phyloP scores from a whole-genome alignment of 1,139 yeast species.

The Yamadazyma sp. region DNA sequence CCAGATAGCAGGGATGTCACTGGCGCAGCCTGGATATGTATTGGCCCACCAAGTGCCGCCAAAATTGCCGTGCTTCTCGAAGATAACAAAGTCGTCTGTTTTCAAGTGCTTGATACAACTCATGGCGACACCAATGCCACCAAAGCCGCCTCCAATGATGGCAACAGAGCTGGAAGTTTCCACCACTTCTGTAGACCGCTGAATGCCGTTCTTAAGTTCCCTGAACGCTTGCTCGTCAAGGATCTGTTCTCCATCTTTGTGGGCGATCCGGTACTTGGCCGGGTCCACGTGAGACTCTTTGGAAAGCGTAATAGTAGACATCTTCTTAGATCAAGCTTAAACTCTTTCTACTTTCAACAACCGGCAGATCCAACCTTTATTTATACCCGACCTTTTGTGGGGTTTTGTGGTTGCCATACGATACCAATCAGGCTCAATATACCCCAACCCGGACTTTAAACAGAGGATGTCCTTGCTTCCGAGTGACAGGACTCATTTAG shows the following conservation, averaged over 20 bases:
- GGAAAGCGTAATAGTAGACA: too few relatives aligned
- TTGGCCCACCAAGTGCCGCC: constrained; percentile 62
- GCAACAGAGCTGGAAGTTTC: constrained; percentile 30
- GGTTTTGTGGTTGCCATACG: too few relatives aligned
- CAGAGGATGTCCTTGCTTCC: too few relatives aligned
- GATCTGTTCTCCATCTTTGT: constrained; percentile 27
- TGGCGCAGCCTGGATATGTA: constrained; percentile 55
- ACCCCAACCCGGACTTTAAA: too few relatives aligned
- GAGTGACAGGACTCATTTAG: too few relatives aligned
- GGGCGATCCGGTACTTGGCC: constrained; percentile 27
- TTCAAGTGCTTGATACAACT: constrained; percentile 30
- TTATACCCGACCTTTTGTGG: too few relatives aligned
- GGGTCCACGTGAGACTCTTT: constrained; percentile 37
- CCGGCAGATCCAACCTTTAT: too few relatives aligned
- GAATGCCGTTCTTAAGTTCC: constrained; percentile 15
- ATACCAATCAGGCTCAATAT: too few relatives aligned
- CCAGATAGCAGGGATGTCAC: constrained; percentile 53
- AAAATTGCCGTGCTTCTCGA: constrained; percentile 44
- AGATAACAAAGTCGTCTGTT: constrained; percentile 33
- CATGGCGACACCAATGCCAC: constrained; percentile 40
- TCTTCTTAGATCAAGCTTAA: too few relatives aligned
- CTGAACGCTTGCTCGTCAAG: constrained; percentile 19
- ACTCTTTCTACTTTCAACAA: too few relatives aligned
- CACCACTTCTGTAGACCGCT: constrained; percentile 20
- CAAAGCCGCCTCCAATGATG: constrained; percentile 52